phyloP scores from a whole-genome alignment of 2,329 filamentous ascomycete species.

The Graphilbum ipis-grandicollis region DNA sequence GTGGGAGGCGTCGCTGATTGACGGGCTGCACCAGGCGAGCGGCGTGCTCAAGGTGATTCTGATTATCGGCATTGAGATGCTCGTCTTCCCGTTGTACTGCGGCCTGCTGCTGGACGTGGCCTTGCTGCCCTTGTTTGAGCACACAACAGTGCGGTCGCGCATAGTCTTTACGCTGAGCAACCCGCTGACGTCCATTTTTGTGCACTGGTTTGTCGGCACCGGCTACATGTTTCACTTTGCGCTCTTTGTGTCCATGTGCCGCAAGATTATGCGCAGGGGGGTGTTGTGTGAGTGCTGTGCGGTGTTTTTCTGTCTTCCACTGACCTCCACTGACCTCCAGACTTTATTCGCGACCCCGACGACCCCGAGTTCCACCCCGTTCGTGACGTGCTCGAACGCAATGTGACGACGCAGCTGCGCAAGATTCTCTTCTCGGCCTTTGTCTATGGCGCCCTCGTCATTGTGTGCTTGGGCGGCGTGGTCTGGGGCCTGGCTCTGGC shows the following conservation, averaged over 20 bases:
- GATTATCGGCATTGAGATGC: slow-evolving; percentile 98
- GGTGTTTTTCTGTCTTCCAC: slow-evolving; percentile 7
- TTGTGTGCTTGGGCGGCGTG: slow-evolving; percentile 84
- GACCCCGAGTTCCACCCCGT: slow-evolving; percentile 97
- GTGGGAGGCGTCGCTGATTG: slow-evolving; percentile 63
- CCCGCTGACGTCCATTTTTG: slow-evolving; percentile 81
- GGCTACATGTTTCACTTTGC: slow-evolving; percentile 99
- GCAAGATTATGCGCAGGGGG: slow-evolving; percentile 89
- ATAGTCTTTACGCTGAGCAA: slow-evolving; percentile 61
- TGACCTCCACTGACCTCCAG: slow-evolving; percentile 23
- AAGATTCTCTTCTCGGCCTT: slow-evolving; percentile 95
- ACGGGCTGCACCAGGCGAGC: slow-evolving; percentile 78
- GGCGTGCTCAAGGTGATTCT: slow-evolving; percentile 95
- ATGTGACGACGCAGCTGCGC: slow-evolving; percentile 76
- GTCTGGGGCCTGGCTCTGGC: slow-evolving; percentile 72
- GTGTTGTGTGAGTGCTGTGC: slow-evolving; percentile 58
- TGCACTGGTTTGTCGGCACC: slow-evolving; percentile 97
- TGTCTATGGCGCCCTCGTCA: slow-evolving; percentile 84
- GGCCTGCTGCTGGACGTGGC: slow-evolving; percentile 80
- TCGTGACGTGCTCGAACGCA: slow-evolving; percentile 86
- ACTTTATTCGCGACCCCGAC: slow-evolving; percentile 95
- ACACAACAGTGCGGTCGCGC: slow-evolving; percentile 59
- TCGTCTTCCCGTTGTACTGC: slow-evolving; percentile 90
- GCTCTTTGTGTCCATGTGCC: slow-evolving; percentile 95
- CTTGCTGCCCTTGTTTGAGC: slow-evolving; percentile 73